Base-by-base conservation (phyloP, 1,284 basidiomycete species). In the Stygiomarasmius scandens region DNA sequence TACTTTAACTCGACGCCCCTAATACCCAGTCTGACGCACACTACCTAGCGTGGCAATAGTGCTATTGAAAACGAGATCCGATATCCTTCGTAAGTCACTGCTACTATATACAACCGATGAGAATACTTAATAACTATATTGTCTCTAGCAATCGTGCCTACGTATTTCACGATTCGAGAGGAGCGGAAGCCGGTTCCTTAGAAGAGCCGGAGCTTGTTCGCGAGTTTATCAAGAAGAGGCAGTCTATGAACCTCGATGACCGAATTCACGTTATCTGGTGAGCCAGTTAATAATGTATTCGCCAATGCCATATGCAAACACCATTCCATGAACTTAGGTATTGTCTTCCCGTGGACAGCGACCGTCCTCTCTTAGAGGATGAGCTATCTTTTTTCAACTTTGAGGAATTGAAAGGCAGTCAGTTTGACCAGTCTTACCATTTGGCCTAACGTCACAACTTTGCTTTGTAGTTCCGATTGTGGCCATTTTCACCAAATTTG, bases 401-500 rank as follows among this genome's bases (percentile, higher is more conserved):
- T n/a, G 22, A 44, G 5, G 49, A 29, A 9, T 48, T 44, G n/a
- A 20, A 24, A 14, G 56, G 52, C 19, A 48, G 52, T 54, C 11
- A 22, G 45, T 49, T 9, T 20, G 11, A 16, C 23, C 14, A 24
- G n/a, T 47, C 6, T 22, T 46, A 8, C 27, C 29, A 32, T 32
- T 12, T 32, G 29, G n/a, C n/a, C n/a, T n/a, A n/a, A n/a, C n/a
- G n/a, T n/a, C n/a, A n/a, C n/a, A n/a, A 32, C 5, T 32, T 44
- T 22, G 19, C 12, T 24, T 11, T 32, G 9, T 19, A 58, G 56
- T 58, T 11, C 56, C 56, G 10, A 52, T 58, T n/a, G 50, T 58
- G 22, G 52, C 56, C 22, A 49, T 58, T 32, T 58, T 58, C 52
- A 58, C 56, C 24, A 58, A 58, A 48, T 58, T 58, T 25, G 56